These are phyloP conservation scores for Abelmoschus esculentus DNA, from an alignment of 345 rosid genomes.

Conservation along the genomic window DNA sequence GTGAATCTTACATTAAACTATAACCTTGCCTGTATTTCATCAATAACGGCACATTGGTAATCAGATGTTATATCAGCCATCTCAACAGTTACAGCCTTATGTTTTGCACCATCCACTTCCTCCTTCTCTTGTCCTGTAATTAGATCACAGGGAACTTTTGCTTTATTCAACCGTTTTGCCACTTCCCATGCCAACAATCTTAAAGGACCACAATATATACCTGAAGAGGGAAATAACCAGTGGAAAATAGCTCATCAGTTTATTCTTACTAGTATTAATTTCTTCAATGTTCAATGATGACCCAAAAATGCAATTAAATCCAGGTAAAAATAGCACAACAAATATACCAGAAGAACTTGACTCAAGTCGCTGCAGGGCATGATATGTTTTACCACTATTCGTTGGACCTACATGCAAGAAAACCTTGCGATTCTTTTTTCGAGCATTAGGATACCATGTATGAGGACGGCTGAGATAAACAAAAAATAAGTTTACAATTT, in stretches of 20 bases:
- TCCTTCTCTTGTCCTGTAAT: constrained; percentile 91
- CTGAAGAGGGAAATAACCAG: constrained; percentile 22
- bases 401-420: constrained; percentile 90
- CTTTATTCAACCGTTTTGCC: constrained; percentile 76
- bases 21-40: constrained; percentile 71
- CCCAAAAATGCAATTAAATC: neutral
- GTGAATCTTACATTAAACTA: neutral
- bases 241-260: neutral
- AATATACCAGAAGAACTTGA: constrained; percentile 68
- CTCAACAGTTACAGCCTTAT: constrained; percentile 89
- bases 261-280: neutral
- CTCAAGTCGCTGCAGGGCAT: constrained; percentile 68
- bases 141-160: constrained; percentile 78
- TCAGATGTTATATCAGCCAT: constrained; percentile 67
- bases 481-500: neutral
- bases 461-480: constrained; percentile 59
- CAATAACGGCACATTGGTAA: constrained; percentile 76
- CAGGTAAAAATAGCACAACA: constrained; percentile 3
- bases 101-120: constrained; percentile 80
- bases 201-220: constrained; percentile 93
- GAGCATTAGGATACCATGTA: constrained; percentile 78
- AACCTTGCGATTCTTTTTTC: constrained; percentile 72
- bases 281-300: neutral
- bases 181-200: constrained; percentile 97
- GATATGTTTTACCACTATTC: constrained; percentile 86